A percentile compares a stretch with the other conserved stretches of the same genome.
These are phyloP conservation scores for Margaritispora aquatica DNA, from an alignment of 495 filamentous ascomycete genomes.

Conservation along the genomic window DNA sequence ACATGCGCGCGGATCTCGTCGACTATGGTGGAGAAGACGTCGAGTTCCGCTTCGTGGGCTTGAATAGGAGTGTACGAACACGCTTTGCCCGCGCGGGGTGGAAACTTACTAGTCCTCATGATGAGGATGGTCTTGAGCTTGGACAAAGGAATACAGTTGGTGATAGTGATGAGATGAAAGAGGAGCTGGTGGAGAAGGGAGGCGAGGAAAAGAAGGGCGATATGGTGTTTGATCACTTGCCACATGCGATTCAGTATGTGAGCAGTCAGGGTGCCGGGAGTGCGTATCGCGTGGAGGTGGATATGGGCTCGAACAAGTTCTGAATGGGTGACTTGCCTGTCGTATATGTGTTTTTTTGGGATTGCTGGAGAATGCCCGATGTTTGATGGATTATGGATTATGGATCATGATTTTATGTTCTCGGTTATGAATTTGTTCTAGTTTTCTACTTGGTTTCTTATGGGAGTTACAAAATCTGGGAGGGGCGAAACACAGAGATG, in stretches of 20 bases:
- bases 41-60: conserved; percentile 27
- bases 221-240: conserved; percentile 15
- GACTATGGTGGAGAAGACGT: conserved; percentile 5
- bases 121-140: not conserved
- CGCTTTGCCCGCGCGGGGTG: conserved; percentile 28
- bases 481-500: not conserved
- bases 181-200: not conserved
- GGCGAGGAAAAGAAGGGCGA: not conserved
- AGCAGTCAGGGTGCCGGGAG: conserved; percentile 22
- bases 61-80: conserved; percentile 20
- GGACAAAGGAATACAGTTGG: not conserved
- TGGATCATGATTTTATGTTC: not conserved
- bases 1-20: not conserved
- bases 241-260: conserved; percentile 22
- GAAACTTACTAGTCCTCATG: conserved; percentile 26
- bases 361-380: too few species aligned
- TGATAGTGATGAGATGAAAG: not conserved
- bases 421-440: too few species aligned
- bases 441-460: too few species aligned
- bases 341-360: too few species aligned
- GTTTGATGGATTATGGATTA: not conserved
- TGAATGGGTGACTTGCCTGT: too few species aligned
- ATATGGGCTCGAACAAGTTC: not conserved
- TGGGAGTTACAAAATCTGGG: not conserved
- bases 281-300: not conserved